These are phyloP conservation scores for Friedmanniomyces simplex DNA, from an alignment of 495 filamentous ascomycete genomes.

Conservation along the genomic window DNA sequence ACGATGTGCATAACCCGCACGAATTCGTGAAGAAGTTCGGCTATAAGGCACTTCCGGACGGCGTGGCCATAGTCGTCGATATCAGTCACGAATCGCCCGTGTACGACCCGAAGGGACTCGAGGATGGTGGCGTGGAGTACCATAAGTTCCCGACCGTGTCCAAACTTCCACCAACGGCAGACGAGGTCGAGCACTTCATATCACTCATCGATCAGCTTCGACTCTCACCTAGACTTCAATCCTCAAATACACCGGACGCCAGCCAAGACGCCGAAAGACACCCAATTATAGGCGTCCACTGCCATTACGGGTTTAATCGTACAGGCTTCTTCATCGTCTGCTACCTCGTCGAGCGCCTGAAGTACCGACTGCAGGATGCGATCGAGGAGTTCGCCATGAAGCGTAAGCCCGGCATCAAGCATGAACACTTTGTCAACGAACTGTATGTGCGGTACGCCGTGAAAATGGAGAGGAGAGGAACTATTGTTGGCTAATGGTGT, in stretches of 20 bases:
- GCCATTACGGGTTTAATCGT: slow-evolving; percentile 70
- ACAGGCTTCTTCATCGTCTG: slow-evolving; percentile 86
- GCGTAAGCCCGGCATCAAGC: slow-evolving; percentile 74
- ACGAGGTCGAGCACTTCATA: slow-evolving; percentile 70
- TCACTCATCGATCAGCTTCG: slow-evolving; percentile 56
- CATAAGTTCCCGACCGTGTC: slow-evolving; percentile 84
- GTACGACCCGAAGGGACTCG: slow-evolving; percentile 68
- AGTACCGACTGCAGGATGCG: slow-evolving; percentile 62
- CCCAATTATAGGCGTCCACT: slow-evolving; percentile 71
- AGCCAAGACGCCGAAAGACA: slow-evolving; percentile 32
- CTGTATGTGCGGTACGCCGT: slow-evolving; percentile 69
- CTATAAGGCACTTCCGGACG: slow-evolving; percentile 16
- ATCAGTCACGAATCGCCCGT: slow-evolving; percentile 81
- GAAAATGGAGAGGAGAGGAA: slow-evolving; percentile 10
- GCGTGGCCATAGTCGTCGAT: slow-evolving; percentile 68
- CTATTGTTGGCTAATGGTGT: slow-evolving; percentile 1
- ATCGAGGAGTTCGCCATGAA: slow-evolving; percentile 66
- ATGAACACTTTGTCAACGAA: slow-evolving; percentile 80
- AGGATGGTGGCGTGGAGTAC: slow-evolving; percentile 63
- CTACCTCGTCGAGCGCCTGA: slow-evolving; percentile 75
- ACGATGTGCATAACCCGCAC: slow-evolving; percentile 69
- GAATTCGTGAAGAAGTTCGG: slow-evolving; percentile 61
- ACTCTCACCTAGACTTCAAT: slow-evolving; percentile 21
- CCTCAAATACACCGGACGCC: slow-evolving; percentile 21
- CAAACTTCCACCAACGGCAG: slow-evolving; percentile 73